Conservation (phyloP, 176 grass and related monocot species). For the Tillandsia leiboldiana region DNA sequence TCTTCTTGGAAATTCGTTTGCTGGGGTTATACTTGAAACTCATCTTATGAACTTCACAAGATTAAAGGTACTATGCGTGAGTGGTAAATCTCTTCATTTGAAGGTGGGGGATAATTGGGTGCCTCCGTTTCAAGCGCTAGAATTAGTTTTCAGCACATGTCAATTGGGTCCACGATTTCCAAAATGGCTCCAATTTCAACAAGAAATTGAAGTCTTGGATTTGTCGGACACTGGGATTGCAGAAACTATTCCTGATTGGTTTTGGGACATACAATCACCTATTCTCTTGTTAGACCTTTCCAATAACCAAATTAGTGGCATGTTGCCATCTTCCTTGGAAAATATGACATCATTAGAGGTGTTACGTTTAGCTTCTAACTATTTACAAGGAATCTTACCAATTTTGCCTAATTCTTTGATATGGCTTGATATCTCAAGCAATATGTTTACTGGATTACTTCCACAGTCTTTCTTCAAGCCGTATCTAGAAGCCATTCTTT, state of each 20-base stretch:
- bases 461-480: background rate
- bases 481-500: background rate
- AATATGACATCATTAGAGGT: background rate
- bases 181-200: conserved; percentile 16
- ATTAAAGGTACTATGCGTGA: rapidly evolving
- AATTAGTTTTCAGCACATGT: background rate
- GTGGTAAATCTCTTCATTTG: background rate
- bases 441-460: background rate
- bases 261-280: conserved; percentile 17
- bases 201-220: background rate
- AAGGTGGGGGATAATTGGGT: conserved; percentile 6
- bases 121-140: conserved; percentile 1
- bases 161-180: conserved; percentile 9
- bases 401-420: background rate
- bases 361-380: conserved; percentile 6
- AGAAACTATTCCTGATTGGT: conserved; percentile 17
- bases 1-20: background rate
- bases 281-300: conserved; percentile 8
- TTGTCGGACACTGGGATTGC: conserved; percentile 31
- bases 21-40: background rate
- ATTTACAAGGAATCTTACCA: conserved; percentile 6
- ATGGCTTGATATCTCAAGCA: conserved; percentile 6
- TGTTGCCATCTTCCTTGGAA: conserved; percentile 10
- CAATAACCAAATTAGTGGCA: conserved; percentile 13
- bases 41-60: conserved; percentile 11